Conservation (phyloP, 192 early-diverging fungal genomes). For the Mortierella antarctica region DNA sequence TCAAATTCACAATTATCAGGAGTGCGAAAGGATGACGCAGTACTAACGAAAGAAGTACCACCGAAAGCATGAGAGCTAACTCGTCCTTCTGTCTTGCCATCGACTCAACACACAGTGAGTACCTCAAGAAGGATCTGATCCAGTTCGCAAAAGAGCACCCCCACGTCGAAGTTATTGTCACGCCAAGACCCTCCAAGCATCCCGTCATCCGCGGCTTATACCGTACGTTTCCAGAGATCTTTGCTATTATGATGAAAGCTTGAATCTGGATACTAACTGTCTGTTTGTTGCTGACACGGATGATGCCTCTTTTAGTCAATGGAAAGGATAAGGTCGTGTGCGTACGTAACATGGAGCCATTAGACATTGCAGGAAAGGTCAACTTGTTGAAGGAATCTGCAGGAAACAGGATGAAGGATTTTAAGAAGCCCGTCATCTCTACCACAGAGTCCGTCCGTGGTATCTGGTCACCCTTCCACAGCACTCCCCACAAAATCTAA, state of each 20-base stretch:
- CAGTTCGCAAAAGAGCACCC: conserved; percentile 76
- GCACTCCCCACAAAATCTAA: conserved; percentile 73
- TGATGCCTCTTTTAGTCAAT: conserved; percentile 54
- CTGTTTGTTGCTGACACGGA: background rate
- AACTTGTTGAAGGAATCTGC: conserved; percentile 72
- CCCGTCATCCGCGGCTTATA: conserved; percentile 79
- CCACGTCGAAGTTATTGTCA: conserved; percentile 82
- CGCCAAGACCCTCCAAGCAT: conserved; percentile 77
- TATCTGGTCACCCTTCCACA: conserved; percentile 87
- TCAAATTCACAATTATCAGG: background rate
- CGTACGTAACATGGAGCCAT: conserved; percentile 67
- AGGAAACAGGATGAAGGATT: conserved; percentile 68
- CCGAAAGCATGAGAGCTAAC: no score
- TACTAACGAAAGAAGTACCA: background rate
- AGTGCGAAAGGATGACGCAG: background rate
- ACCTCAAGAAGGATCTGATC: conserved; percentile 70
- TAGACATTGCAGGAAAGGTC: conserved; percentile 72
- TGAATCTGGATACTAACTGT: background rate
- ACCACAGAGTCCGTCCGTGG: conserved; percentile 83
- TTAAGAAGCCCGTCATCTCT: conserved; percentile 80
- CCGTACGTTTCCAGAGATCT: conserved; percentile 53
- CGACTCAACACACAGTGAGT: conserved; percentile 59
- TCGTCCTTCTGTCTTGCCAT: background rate
- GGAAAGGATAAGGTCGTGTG: conserved; percentile 73
- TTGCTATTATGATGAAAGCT: background rate